A percentile compares a stretch with the other conserved stretches of the same genome.
Conservation (phyloP, 1,284 basidiomycete species). For the Cystobasidiaceae sp. region DNA sequence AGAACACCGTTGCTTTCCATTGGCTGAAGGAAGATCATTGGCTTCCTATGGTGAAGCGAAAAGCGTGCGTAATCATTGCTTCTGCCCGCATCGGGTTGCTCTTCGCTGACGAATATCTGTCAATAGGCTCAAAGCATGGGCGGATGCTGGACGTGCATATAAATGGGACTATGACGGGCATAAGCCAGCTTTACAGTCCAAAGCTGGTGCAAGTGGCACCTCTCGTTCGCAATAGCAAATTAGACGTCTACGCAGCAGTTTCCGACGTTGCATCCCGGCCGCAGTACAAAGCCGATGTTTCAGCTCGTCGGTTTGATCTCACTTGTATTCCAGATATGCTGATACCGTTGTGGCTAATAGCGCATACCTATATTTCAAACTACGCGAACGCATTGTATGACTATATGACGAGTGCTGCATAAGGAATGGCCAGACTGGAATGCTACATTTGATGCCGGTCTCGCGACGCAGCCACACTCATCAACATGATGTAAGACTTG, state of each 20-base stretch:
- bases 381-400: too few species aligned
- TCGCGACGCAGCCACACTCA: background rate
- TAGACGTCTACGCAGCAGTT: background rate
- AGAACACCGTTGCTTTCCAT: constrained; percentile 18
- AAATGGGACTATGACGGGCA: constrained; percentile 24
- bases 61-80: constrained; percentile 3
- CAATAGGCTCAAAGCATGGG: constrained; percentile 13
- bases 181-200: background rate
- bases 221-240: too few species aligned
- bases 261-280: background rate
- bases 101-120: background rate
- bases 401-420: background rate
- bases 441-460: background rate
- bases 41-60: constrained; percentile 30
- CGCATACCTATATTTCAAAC: too few species aligned
- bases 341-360: too few species aligned
- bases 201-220: background rate
- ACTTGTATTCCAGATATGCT: too few species aligned
- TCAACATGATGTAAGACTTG: constrained; percentile 10
- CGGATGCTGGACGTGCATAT: constrained; percentile 15
- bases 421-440: background rate
- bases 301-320: too few species aligned
- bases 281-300: background rate
- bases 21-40: constrained; percentile 28
- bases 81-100: background rate